These are phyloP conservation scores for Antarctomyces pellizariae DNA, from an alignment of 495 filamentous ascomycete genomes.

Conservation along the genomic window DNA sequence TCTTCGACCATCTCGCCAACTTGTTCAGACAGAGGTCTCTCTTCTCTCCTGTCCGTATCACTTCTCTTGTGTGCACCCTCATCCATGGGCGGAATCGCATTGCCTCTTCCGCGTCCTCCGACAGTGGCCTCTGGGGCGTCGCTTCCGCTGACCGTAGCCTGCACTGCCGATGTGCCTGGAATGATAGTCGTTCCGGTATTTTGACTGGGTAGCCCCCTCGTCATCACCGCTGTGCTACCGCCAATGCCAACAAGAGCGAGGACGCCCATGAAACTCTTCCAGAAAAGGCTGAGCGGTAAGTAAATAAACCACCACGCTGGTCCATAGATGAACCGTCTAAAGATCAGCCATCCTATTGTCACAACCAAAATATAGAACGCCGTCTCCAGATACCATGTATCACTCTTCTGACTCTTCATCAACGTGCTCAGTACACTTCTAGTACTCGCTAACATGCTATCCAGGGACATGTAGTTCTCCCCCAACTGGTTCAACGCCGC, in stretches of 20 bases:
- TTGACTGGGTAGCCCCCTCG: conserved; percentile 12
- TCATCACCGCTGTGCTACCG: conserved; percentile 16
- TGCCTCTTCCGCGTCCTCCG: conserved; percentile 9
- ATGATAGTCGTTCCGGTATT: conserved; percentile 1
- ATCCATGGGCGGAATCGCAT: conserved; percentile 2
- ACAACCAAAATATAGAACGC: conserved; percentile 57
- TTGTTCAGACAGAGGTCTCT: conserved; percentile 20
- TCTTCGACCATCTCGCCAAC: conserved; percentile 27
- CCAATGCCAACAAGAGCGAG: conserved; percentile 15
- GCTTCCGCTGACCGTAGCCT: conserved; percentile 5
- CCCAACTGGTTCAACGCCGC: conserved; percentile 58
- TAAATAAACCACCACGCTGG: conserved; percentile 77
- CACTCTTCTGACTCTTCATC: conserved; percentile 69
- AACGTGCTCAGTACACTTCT: conserved; percentile 56
- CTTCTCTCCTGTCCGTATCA: conserved; percentile 5
- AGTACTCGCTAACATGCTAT: conserved; percentile 47
- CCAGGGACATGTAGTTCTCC: conserved; percentile 55
- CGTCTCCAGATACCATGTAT: conserved; percentile 89
- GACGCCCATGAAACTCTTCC: conserved; percentile 22
- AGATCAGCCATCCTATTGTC: conserved; percentile 69
- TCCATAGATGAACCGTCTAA: conserved; percentile 63
- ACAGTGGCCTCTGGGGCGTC: conserved; percentile 8
- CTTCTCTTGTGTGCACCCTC: conserved; percentile 2
- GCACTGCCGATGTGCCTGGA: conserved; percentile 10
- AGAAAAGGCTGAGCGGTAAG: conserved; percentile 45